Evolutionary conservation across 140 eudicot genomes (phyloP), one percentile per base, ranked within the genome.

Genomic region (Ambrosia hybrid): DNA sequence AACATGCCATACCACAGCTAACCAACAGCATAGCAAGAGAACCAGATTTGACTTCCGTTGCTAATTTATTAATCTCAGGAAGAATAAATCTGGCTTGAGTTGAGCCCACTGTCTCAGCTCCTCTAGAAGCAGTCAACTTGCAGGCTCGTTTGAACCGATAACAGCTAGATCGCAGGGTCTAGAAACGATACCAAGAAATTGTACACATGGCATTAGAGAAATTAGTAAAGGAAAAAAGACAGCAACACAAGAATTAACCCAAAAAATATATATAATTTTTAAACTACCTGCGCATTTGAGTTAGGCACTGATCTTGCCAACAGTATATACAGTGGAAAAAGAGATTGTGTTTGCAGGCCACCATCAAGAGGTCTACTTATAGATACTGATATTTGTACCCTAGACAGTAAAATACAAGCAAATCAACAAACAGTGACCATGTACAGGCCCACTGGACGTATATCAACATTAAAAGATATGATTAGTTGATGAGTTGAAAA

Each of bases 301-400:
- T 70, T 51, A 68, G 85, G 68, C 76, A 85, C 71, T 55, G 80
- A 90, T 76, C 88, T 88, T 6, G 96, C 97, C 82, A 94, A 75
- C 71, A 94, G 60, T 64, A 94, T 73, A 68, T 90, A 84, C 80
- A 88, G 75, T 26, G 99, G 99, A 72, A 83, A 91, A 41, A 86
- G 81, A 67, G 73, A 83, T 61, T 75, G 85, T 46, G 76, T 59
- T 83, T 73, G 84, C 55, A 71, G 79, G 57, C 83, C 91, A 67
- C 72, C 78, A 58, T 83, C 77, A 72, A 78, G 64, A 64, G 75
- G 72, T 72, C 87, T 87, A 17, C 89, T 72, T 39, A 91, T 76
- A 51, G 97, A 94, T 34, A 94, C 65, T 55, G 95, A 65, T 88
- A 94, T 70, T 76, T 86, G 88, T 70, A 94, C 79, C 95, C 99